Conservation (phyloP, 2,329 filamentous ascomycete genomes). For the Neonectria hederae region DNA sequence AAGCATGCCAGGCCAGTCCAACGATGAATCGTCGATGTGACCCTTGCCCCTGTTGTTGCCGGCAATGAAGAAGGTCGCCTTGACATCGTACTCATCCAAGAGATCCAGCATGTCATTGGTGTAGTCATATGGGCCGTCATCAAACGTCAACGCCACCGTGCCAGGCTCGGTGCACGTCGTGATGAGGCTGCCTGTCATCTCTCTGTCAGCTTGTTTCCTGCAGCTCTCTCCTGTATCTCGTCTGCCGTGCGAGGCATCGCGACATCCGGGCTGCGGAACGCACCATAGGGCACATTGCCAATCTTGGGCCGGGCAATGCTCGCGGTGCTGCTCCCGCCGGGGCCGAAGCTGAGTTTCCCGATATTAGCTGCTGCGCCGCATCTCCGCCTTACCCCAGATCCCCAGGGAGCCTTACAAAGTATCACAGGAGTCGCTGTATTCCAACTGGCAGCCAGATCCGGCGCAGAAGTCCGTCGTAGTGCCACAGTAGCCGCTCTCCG, state of each 20-base stretch:
- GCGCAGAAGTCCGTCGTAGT: constrained; percentile 47
- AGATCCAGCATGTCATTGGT: constrained; percentile 54
- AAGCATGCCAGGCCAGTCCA: constrained; percentile 50
- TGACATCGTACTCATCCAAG: constrained; percentile 44
- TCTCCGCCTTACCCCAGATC: neutral
- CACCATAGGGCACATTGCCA: constrained; percentile 52
- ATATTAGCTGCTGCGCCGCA: constrained; percentile 23
- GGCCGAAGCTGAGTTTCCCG: constrained; percentile 41
- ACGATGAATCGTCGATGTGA: constrained; percentile 51
- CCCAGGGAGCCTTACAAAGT: constrained; percentile 49
- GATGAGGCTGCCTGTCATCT: constrained; percentile 44
- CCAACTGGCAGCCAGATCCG: constrained; percentile 51
- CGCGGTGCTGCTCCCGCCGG: constrained; percentile 46
- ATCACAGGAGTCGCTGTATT: constrained; percentile 53
- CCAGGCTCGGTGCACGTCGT: constrained; percentile 49
- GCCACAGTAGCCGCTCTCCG: constrained; percentile 51
- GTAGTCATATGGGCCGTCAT: constrained; percentile 57
- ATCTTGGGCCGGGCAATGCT: constrained; percentile 43
- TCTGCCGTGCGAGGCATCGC: constrained; percentile 18
- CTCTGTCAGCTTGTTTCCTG: constrained; percentile 30
- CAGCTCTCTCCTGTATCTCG: neutral
- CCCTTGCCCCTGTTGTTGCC: constrained; percentile 54
- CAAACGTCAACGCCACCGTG: constrained; percentile 56
- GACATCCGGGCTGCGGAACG: constrained; percentile 21
- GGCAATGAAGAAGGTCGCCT: constrained; percentile 55